Evolutionary conservation across 2,329 filamentous ascomycete genomes (phyloP), one percentile per base, ranked within the genome.

Genomic region (Penicillium thymicola): DNA sequence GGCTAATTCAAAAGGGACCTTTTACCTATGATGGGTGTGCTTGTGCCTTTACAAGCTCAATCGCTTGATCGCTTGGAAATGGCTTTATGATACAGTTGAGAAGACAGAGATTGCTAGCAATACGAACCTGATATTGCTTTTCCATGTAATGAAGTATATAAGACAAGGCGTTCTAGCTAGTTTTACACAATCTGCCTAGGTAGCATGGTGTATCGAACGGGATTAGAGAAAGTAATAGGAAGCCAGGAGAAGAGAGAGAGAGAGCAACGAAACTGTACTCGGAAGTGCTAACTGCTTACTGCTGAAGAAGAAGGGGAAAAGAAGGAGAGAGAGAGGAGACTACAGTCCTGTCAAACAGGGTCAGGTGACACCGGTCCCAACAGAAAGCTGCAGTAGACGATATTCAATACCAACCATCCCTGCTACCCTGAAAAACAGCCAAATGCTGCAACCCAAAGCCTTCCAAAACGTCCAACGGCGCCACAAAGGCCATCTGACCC

Each of bases 401-500:
- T 14, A 32, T 10, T 30, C 11, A 16, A 18, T 21, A 28, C 48
- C 30, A 57, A 44, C 27, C 9, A 30, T 50, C 37, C 25, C 38
- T 52, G 25, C 51, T 25, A 10, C 49, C 54, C 16, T 45, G 37
- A 9, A 27, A 41, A 7, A 65, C 5, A 4, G 28, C 23, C 14
- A 68, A 21, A 5, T 36, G 40, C 3, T 59, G 51, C 13, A 68
- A 40, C 0, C 55, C 50, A 1, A 25, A n/a, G 11, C 63, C 63
- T 27, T 48, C 21, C 5, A 64, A 9, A 4, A 25, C 28, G 3
- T 79, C 71, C 37, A 82, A 54, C 0, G 80, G 80, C 9, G 80
- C 81, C 13, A 82, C 81, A 62, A 83, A 78, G 1, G 81, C 80
- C 81, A 83, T 84, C 65, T 82, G 81, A 58, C 77, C 81, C 81